Percentiles rank a stretch among this genome's conserved stretches.
These are phyloP conservation scores for Alternaria burnsii DNA, from an alignment of 2,329 filamentous ascomycete genomes.

Conservation along the genomic window DNA sequence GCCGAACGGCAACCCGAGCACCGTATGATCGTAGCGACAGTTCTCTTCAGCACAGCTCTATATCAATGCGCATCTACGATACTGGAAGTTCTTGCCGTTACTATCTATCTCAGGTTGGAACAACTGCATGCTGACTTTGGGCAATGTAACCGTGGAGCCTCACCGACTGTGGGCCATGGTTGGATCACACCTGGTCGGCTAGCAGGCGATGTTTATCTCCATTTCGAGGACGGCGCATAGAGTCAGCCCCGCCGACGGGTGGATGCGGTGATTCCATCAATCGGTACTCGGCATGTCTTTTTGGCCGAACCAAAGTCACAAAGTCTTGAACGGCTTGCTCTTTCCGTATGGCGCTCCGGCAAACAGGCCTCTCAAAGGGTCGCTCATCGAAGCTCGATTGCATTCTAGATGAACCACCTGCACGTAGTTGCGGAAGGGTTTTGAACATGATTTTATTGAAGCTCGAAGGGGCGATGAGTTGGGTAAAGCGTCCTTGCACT, in stretches of 20 bases:
- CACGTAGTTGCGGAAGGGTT: background rate
- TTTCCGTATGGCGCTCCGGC: background rate
- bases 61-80: background rate
- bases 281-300: background rate
- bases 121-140: background rate
- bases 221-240: background rate
- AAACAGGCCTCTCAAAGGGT: background rate
- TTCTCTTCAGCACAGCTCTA: background rate
- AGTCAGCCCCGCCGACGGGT: background rate
- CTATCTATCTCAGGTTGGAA: rapidly evolving
- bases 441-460: background rate
- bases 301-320: background rate
- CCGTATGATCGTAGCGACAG: background rate
- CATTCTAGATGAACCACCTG: background rate
- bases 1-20: no score
- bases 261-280: background rate
- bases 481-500: background rate
- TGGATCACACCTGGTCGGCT: no score
- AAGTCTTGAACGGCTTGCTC: background rate
- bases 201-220: no score
- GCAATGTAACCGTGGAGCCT: background rate
- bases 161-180: no score
- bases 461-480: background rate
- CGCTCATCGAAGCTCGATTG: background rate
- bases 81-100: background rate